Evolutionary conservation across 495 filamentous ascomycete species (phyloP).

Genomic region (Pseudomonodictys pantanalensis): DNA sequence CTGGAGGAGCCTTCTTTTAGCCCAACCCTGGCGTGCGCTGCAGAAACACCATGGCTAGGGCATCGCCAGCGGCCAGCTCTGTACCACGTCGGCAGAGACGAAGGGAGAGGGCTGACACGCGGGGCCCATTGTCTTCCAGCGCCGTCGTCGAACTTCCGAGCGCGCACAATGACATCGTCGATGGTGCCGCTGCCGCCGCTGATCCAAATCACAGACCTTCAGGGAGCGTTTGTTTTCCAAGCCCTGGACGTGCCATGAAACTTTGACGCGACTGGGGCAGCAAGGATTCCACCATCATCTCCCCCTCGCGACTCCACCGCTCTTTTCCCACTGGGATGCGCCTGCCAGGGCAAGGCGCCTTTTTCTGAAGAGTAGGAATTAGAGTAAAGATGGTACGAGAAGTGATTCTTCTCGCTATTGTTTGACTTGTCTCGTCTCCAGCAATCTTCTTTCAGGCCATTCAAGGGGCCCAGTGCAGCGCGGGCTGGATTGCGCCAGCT

Average conservation of each 20-base stretch:
- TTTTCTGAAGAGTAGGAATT: no score
- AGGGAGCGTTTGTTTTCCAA: not conserved
- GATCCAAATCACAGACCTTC: not conserved
- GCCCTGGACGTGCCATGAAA: conserved; percentile 21
- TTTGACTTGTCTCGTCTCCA: no score
- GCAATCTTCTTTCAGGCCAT: no score
- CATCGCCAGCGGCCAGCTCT: not conserved
- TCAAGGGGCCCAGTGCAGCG: no score
- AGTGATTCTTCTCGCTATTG: no score
- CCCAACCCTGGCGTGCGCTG: not conserved
- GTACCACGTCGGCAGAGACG: no score
- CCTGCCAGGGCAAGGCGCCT: no score
- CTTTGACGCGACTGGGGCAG: conserved; percentile 10
- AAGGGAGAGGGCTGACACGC: no score
- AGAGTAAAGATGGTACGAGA: no score
- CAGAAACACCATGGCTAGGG: conserved; percentile 7
- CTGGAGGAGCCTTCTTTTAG: not conserved
- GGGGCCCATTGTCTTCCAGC: no score
- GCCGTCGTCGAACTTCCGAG: not conserved
- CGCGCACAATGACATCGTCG: not conserved
- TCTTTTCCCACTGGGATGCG: not conserved
- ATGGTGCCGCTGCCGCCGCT: not conserved
- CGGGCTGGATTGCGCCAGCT: no score
- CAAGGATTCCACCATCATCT: not conserved
- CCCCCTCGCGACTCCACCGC: not conserved